Percentiles rank a stretch among this genome's conserved stretches.
Conservation (phyloP, 2,329 filamentous ascomycete genomes). For the Fusarium sterilihyphosum region DNA sequence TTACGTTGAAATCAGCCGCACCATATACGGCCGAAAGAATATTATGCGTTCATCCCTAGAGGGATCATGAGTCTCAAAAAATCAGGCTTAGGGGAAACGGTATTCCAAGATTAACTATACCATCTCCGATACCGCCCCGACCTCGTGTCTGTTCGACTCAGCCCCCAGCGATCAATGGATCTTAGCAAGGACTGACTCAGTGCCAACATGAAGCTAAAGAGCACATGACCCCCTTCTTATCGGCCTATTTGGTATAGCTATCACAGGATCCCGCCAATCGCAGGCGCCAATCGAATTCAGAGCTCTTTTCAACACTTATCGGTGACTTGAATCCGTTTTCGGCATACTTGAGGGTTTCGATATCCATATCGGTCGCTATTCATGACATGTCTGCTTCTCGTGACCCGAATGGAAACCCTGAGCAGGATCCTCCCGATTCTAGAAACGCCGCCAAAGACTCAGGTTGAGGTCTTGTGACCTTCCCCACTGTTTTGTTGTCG, state of each 20-base stretch:
- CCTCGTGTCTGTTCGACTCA: neutral
- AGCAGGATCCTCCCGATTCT: constrained; percentile 20
- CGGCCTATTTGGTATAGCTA: constrained; percentile 5
- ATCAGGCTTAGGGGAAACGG: neutral
- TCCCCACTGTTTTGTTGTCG: constrained; percentile 1
- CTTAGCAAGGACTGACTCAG: constrained; percentile 16
- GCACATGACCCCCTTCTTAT: constrained; percentile 18
- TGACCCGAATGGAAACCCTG: neutral
- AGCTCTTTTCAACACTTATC: neutral
- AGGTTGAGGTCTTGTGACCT: constrained; percentile 31
- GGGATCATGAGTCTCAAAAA: neutral
- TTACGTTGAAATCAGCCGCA: neutral
- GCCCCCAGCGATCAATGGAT: neutral
- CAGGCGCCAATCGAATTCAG: neutral
- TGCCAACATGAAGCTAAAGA: neutral
- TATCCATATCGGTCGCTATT: constrained; percentile 14
- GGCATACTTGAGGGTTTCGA: neutral
- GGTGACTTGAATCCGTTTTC: neutral
- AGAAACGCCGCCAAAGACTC: constrained; percentile 9
- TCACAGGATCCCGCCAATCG: constrained; percentile 16
- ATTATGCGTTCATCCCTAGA: neutral
- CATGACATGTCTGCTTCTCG: neutral
- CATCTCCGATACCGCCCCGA: constrained; percentile 30
- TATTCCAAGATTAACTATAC: neutral
- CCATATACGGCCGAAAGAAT: neutral